phyloP scores from a whole-genome alignment of 129 eudicot species.

The Gnaphalium uliginosum region DNA sequence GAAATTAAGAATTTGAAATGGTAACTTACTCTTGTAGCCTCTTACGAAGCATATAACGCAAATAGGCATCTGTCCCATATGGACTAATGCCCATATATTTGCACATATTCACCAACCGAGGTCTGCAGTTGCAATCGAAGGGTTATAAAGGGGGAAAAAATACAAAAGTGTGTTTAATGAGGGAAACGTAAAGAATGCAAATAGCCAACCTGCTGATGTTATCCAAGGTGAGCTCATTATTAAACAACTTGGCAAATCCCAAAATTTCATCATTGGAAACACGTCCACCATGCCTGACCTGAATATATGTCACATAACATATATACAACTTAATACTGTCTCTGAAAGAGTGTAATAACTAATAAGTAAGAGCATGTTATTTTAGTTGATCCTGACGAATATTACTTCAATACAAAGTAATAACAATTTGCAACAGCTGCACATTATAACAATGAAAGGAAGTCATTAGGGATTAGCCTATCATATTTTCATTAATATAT shows the following conservation, averaged over 20 bases:
- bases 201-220: constrained; percentile 61
- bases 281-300: constrained; percentile 61
- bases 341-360: neutral
- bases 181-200: neutral
- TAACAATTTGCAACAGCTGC: neutral
- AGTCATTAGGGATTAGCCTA: too few relatives aligned
- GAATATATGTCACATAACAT: constrained; percentile 17
- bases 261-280: constrained; percentile 65
- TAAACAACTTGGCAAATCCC: constrained; percentile 65
- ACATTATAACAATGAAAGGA: neutral
- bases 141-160: neutral
- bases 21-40: constrained; percentile 48
- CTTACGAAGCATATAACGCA: constrained; percentile 68
- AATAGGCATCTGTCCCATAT: constrained; percentile 59
- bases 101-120: constrained; percentile 69
- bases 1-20: neutral
- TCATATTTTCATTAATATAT: neutral
- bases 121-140: constrained; percentile 37
- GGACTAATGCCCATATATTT: constrained; percentile 64
- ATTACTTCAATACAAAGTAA: neutral
- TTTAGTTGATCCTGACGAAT: neutral
- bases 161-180: neutral
- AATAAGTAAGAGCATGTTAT: neutral
- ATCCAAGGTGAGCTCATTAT: constrained; percentile 65
- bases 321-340: constrained; percentile 1